These are phyloP conservation scores for Colletotrichum tropicale DNA, from an alignment of 2,329 filamentous ascomycete genomes.

Conservation along the genomic window DNA sequence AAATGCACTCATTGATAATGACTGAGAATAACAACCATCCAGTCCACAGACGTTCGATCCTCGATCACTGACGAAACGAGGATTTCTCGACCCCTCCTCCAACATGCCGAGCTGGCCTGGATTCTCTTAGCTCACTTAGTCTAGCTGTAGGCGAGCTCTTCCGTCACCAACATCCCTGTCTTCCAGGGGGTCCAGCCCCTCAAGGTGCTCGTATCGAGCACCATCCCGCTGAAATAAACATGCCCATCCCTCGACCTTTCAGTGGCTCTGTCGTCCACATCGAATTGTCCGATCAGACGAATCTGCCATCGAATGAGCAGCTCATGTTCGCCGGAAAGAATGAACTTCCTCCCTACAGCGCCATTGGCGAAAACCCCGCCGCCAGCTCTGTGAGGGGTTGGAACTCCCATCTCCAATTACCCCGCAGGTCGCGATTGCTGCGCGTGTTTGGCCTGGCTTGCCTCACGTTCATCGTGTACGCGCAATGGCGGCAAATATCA, in stretches of 20 bases:
- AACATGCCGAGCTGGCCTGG: neutral
- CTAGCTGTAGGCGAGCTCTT: neutral
- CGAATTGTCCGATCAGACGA: neutral
- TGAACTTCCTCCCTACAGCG: constrained; percentile 49
- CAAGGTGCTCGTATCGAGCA: neutral
- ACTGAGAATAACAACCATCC: no score
- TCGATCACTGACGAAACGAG: neutral
- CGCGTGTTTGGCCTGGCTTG: constrained; percentile 44
- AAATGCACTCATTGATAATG: neutral
- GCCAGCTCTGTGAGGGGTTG: neutral
- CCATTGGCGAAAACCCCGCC: constrained; percentile 21
- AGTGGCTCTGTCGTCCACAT: neutral
- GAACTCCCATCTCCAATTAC: neutral
- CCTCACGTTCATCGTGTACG: constrained; percentile 53
- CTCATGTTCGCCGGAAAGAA: constrained; percentile 37
- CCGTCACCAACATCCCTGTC: neutral
- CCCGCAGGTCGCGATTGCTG: constrained; percentile 7
- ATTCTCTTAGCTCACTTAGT: neutral
- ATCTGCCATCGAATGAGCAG: neutral
- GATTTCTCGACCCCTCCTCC: neutral
- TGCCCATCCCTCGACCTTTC: neutral
- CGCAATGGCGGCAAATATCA: constrained; percentile 49
- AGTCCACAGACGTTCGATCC: neutral
- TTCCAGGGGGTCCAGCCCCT: neutral
- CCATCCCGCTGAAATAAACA: neutral